Conservation (phyloP, 1,139 yeast genomes). For the Pneumocystis wakefieldiae region DNA sequence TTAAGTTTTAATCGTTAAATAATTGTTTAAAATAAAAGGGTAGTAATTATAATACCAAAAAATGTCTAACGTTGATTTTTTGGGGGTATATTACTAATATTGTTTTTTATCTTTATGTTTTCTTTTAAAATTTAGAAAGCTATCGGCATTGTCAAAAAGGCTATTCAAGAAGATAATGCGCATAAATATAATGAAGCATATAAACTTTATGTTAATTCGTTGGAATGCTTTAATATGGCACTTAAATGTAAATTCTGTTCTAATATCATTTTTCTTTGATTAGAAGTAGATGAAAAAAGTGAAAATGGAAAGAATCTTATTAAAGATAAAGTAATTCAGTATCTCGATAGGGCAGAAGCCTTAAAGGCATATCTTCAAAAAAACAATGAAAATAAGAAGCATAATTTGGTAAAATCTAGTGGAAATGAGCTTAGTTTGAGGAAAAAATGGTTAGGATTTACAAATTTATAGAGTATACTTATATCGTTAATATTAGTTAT, state of each 20-base stretch:
- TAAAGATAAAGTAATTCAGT: constrained; percentile 78
- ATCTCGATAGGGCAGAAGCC: constrained; percentile 85
- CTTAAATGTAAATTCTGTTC: constrained; percentile 40
- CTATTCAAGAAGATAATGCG: constrained; percentile 87
- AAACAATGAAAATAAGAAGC: constrained; percentile 31
- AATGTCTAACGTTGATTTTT: constrained; percentile 1
- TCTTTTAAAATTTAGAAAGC: constrained; percentile 57
- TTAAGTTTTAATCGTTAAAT: too few relatives aligned
- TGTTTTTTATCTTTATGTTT: constrained; percentile 31
- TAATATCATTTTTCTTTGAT: background rate
- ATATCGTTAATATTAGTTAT: background rate
- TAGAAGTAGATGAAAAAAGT: constrained; percentile 55
- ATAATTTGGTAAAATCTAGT: constrained; percentile 26
- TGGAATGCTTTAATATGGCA: constrained; percentile 91
- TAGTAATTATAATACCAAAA: background rate
- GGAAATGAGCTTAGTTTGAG: constrained; percentile 8
- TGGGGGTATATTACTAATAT: background rate
- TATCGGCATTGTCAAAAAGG: constrained; percentile 81
- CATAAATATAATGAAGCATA: constrained; percentile 90
- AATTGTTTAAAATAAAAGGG: background rate
- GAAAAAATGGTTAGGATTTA: background rate
- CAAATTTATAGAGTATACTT: background rate
- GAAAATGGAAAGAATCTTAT: constrained; percentile 77
- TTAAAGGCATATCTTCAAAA: constrained; percentile 78
- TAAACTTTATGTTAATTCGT: constrained; percentile 77